Evolutionary conservation across 768 basidiomycete species (phyloP), one percentile per base, ranked within the genome.

Genomic region (Hortiboletus campestris): DNA sequence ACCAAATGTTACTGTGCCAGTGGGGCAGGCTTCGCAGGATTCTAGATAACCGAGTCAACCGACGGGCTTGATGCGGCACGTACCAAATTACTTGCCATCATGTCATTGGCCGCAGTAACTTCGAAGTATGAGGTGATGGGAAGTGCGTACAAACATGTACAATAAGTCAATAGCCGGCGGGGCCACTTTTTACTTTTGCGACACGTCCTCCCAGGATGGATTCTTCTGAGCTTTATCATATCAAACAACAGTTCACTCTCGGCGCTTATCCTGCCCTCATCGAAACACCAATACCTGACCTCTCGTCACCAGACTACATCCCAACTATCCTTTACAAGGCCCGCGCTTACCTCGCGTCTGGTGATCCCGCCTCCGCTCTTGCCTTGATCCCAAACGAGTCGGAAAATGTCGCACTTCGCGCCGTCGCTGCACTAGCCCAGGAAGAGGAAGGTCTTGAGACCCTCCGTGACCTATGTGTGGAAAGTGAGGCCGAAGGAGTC

Each of bases 401-500:
- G 1, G 86, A 88, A 53, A 85, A 85, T 63, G 75, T 89, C 41
- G 78, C 88, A 1, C 59, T 91, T 49, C 86, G 84, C 63, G 89
- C 92, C 31, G 81, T 88, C 10, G 72, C 81, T 4, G 82, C 89
- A 6, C 76, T 98, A 47, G 89, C 92, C n/a, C 80, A 78, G 19
- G 28, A 79, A 72, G 44, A 80, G 78, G 62, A 88, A 82, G 58
- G 75, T 11, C 76, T 97, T 11, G 94, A 96, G 67, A 84, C 89
- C 66, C 77, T 95, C 29, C 81, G 94, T 17, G 94, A 96, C 70
- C 73, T 94, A 22, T 84, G 87, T 46, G 83, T 96, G 9, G 94
- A 98, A 71, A 84, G 88, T 40, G 94, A 96, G 63, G 83, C 85
- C 6, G 89, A 88, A 22, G 65, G 38, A 9, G 91, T 90, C 63